Percentiles rank a stretch among this genome's conserved stretches.
Conservation (phyloP, 768 basidiomycete genomes). For the Hygrophoropsis aurantiaca region DNA sequence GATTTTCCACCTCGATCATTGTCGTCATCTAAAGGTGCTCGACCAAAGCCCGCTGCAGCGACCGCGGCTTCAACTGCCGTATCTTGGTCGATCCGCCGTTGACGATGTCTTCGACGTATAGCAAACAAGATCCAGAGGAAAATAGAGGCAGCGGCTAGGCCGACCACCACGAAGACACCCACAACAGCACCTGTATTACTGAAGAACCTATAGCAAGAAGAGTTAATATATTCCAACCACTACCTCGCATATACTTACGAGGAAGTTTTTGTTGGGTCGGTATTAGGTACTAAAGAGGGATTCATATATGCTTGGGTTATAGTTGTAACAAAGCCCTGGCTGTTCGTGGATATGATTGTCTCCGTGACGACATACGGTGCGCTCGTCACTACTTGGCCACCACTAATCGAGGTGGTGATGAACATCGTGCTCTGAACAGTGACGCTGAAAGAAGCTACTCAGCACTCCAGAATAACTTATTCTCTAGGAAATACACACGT, state of each 20-base stretch:
- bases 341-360: slow-evolving; percentile 51
- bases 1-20: slow-evolving; percentile 34
- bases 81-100: slow-evolving; percentile 63
- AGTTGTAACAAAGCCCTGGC: slow-evolving; percentile 52
- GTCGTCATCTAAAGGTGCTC: slow-evolving; percentile 66
- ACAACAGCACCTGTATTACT: slow-evolving; percentile 86
- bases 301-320: slow-evolving; percentile 68
- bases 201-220: slow-evolving; percentile 66
- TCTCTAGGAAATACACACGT: background rate
- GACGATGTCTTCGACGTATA: slow-evolving; percentile 62
- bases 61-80: slow-evolving; percentile 69
- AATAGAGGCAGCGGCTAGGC: slow-evolving; percentile 71
- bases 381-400: slow-evolving; percentile 46
- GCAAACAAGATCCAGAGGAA: slow-evolving; percentile 72
- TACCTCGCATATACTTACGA: slow-evolving; percentile 43
- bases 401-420: slow-evolving; percentile 59
- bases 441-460: background rate
- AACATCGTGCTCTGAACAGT: slow-evolving; percentile 48
- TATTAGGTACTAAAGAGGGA: slow-evolving; percentile 63
- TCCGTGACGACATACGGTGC: slow-evolving; percentile 61
- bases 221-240: background rate
- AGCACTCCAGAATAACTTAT: background rate
- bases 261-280: slow-evolving; percentile 36
- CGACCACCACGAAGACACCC: slow-evolving; percentile 89
- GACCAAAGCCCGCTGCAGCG: slow-evolving; percentile 68